A percentile compares a stretch with the other conserved stretches of the same genome.
Conservation (phyloP, 1,284 basidiomycete genomes). For the Porogramme epimiltina region DNA sequence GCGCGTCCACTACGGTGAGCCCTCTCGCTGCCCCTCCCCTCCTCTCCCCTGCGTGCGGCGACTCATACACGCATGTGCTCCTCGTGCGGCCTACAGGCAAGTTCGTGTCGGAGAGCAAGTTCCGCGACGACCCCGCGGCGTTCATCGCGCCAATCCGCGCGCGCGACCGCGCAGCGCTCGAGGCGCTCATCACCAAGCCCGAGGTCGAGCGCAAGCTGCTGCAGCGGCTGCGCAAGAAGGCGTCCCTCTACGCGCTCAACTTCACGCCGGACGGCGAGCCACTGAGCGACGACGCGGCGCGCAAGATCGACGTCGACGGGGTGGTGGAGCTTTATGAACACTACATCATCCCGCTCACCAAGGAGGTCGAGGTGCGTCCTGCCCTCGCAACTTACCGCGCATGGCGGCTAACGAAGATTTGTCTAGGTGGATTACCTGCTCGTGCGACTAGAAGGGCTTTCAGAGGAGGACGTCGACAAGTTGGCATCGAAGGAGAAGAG, state of each 20-base stretch:
- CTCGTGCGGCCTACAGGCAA: conserved; percentile 64
- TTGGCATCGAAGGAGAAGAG: conserved; percentile 37
- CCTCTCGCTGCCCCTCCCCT: background rate
- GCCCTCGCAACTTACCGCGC: background rate
- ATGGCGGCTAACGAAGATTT: background rate
- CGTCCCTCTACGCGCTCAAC: conserved; percentile 90
- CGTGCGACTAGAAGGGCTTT: conserved; percentile 80
- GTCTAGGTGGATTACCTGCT: conserved; percentile 89
- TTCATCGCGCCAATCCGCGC: conserved; percentile 91
- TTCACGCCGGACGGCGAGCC: conserved; percentile 75
- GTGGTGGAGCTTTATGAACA: conserved; percentile 93
- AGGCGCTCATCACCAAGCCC: conserved; percentile 92
- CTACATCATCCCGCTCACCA: conserved; percentile 96
- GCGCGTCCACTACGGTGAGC: conserved; percentile 93
- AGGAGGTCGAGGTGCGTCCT: conserved; percentile 89
- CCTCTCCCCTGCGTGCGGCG: conserved; percentile 1
- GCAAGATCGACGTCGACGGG: conserved; percentile 91
- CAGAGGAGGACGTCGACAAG: conserved; percentile 76
- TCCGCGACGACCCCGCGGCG: conserved; percentile 78
- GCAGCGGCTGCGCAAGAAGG: conserved; percentile 89
- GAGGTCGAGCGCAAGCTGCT: conserved; percentile 91
- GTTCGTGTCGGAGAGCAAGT: conserved; percentile 98
- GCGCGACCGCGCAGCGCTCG: conserved; percentile 76
- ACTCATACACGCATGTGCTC: background rate
- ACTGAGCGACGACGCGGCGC: conserved; percentile 31